Evolutionary conservation across 257 asterid genomes (phyloP).

Genomic region (Jaltomata sinuosa): DNA sequence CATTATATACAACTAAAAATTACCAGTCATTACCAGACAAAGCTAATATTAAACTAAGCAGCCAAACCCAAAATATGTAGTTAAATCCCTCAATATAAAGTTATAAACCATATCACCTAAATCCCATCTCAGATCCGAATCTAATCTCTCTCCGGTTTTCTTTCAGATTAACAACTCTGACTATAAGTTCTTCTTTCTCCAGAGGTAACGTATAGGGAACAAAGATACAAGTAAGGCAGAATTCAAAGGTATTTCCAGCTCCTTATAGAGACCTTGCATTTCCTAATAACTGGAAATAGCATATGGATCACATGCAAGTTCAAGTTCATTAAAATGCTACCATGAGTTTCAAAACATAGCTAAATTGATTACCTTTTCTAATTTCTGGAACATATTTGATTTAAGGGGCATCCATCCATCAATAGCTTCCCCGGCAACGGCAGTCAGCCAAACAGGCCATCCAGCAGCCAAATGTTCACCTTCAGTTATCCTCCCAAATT

Average conservation of each 20-base stretch:
- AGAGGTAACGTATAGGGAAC: neutral
- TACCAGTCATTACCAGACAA: neutral
- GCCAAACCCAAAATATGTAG: neutral
- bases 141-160: neutral
- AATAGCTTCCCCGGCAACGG: conserved; percentile 78
- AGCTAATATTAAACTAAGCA: neutral
- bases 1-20: neutral
- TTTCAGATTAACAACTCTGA: neutral
- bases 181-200: neutral
- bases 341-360: too few species aligned
- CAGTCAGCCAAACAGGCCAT: conserved; percentile 81
- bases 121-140: neutral
- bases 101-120: neutral
- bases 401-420: conserved; percentile 68
- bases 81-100: neutral
- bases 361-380: conserved; percentile 47
- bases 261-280: neutral
- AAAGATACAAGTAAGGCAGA: neutral
- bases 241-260: neutral
- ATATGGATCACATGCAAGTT: neutral
- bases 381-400: conserved; percentile 57
- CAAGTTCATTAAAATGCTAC: neutral
- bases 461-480: conserved; percentile 59
- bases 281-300: neutral
- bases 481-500: conserved; percentile 61